Evolutionary conservation across 176 grass and related monocot species (phyloP).

Genomic region (Phragmites australis): DNA sequence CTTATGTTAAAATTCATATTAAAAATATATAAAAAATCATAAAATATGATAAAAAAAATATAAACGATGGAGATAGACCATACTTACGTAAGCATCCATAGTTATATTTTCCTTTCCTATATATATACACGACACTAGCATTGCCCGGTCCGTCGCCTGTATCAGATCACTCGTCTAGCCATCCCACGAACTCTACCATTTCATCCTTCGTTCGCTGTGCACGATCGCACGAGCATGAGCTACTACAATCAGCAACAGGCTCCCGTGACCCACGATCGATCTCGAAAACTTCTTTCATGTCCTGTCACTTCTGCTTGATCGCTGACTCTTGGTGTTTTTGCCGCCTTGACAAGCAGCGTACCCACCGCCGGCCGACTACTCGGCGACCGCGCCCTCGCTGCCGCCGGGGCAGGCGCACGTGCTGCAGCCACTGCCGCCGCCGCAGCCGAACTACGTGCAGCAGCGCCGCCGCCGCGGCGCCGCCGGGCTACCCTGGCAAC

Average conservation of each 20-base stretch:
- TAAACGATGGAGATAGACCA: no score
- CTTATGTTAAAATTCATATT: no score
- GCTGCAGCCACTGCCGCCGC: constrained; percentile 12
- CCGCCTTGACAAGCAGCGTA: constrained; percentile 35
- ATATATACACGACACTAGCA: not conserved
- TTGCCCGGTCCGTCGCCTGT: not conserved
- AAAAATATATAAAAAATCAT: no score
- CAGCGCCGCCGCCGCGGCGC: constrained; percentile 43
- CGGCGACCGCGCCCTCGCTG: constrained; percentile 18
- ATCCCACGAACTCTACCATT: not conserved
- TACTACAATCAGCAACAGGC: constrained; percentile 45
- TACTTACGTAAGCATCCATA: no score
- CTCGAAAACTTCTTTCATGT: not conserved
- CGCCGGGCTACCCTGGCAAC: constrained; percentile 49
- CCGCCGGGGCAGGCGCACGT: constrained; percentile 18
- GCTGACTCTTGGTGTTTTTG: no score
- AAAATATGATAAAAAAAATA: no score
- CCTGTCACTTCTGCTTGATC: not conserved
- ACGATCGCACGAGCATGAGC: constrained; percentile 18
- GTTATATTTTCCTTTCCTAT: no score
- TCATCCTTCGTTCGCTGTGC: not conserved
- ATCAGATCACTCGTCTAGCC: not conserved
- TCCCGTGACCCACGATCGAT: constrained; percentile 32
- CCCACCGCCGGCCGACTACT: constrained; percentile 36
- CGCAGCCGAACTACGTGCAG: not conserved